phyloP scores from a whole-genome alignment of 805 yeast genomes.

The Kodamaea hsintzibuensis region DNA sequence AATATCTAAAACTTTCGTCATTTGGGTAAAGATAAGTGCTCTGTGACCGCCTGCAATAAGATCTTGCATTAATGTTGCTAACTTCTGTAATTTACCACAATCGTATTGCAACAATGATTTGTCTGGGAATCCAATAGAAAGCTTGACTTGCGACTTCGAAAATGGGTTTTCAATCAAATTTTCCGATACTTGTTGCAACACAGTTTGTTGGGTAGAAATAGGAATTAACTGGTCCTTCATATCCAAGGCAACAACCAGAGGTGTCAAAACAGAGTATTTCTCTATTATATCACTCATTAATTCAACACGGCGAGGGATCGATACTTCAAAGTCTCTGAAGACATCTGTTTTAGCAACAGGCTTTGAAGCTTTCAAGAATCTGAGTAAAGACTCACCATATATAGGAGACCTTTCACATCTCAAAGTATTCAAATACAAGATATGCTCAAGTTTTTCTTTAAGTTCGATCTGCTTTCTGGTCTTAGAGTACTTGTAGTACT shows the following conservation, averaged over 20 bases:
- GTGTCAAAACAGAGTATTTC: constrained; percentile 84
- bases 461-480: constrained; percentile 52
- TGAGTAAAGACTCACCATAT: constrained; percentile 61
- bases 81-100: constrained; percentile 91
- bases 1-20: constrained; percentile 95
- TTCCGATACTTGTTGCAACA: constrained; percentile 29
- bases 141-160: constrained; percentile 80
- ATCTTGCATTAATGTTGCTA: constrained; percentile 73
- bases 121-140: constrained; percentile 95
- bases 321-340: constrained; percentile 21
- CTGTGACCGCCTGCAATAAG: constrained; percentile 87
- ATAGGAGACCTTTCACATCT: constrained; percentile 68
- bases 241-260: constrained; percentile 78
- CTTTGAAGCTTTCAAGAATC: constrained; percentile 37
- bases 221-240: constrained; percentile 57
- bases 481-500: constrained; percentile 60
- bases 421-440: constrained; percentile 60
- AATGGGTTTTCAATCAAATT: constrained; percentile 54
- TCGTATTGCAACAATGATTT: constrained; percentile 89
- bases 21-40: constrained; percentile 93
- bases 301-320: constrained; percentile 29
- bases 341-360: constrained; percentile 11
- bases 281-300: constrained; percentile 56
- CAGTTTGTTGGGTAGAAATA: constrained; percentile 31
- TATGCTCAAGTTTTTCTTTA: constrained; percentile 55